Percentiles rank a stretch among this genome's conserved stretches.
Conservation (phyloP, 192 early-diverging fungal genomes). For the Coemansia sp. region DNA sequence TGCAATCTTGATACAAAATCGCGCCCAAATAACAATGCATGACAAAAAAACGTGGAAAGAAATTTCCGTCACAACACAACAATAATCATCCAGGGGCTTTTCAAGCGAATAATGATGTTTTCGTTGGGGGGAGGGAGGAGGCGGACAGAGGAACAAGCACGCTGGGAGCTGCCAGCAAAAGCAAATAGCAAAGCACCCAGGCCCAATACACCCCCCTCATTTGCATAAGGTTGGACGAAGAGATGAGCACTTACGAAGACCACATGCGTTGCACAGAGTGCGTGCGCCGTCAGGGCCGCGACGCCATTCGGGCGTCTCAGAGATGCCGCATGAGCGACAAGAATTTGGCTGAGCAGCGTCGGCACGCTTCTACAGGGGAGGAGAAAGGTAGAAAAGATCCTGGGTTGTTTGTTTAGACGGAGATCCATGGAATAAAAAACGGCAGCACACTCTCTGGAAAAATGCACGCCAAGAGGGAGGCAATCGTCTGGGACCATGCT, state of each 20-base stretch:
- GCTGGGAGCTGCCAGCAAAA: background rate
- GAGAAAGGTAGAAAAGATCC: background rate
- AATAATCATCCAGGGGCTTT: background rate
- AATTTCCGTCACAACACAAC: background rate
- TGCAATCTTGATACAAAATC: constrained; percentile 11
- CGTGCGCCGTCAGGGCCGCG: constrained; percentile 87
- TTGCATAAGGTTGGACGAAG: background rate
- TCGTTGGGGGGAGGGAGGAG: background rate
- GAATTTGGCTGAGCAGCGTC: constrained; percentile 62
- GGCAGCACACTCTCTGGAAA: background rate
- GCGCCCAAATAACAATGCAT: too few relatives aligned
- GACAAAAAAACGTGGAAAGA: background rate
- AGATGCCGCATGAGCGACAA: constrained; percentile 76
- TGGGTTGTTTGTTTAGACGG: background rate
- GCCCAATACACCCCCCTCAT: background rate
- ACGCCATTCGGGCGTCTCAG: constrained; percentile 92
- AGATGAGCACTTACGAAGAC: constrained; percentile 69
- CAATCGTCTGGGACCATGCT: background rate
- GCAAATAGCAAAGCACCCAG: background rate
- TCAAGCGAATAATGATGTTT: background rate
- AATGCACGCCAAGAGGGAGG: background rate
- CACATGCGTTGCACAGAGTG: constrained; percentile 94
- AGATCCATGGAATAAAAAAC: background rate
- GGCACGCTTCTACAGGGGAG: constrained; percentile 36
- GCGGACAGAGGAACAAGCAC: background rate